Percentiles rank a stretch among this genome's conserved stretches.
phyloP scores from a whole-genome alignment of 148 eudicot genomes.

The Rhododendron ovatum region DNA sequence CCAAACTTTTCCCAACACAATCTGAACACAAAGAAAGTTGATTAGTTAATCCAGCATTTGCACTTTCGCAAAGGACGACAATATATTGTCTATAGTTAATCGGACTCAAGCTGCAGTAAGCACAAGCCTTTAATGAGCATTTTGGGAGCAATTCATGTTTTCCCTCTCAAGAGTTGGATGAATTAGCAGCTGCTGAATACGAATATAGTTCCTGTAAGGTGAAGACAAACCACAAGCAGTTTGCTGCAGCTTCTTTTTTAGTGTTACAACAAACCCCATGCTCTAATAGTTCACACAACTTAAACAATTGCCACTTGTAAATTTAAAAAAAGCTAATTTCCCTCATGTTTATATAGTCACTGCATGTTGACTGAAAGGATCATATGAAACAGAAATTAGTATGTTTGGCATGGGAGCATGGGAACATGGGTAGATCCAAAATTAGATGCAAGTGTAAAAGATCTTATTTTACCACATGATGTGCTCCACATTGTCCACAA shows the following conservation, averaged over 20 bases:
- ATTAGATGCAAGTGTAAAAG: neutral
- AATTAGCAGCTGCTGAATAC: neutral
- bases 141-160: neutral
- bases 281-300: neutral
- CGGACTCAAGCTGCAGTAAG: neutral
- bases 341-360: neutral
- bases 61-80: neutral
- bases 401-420: neutral
- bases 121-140: neutral
- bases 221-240: neutral
- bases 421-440: neutral
- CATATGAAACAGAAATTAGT: neutral
- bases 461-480: neutral
- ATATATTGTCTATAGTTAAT: neutral
- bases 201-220: neutral
- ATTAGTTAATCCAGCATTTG: neutral
- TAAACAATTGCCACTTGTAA: neutral
- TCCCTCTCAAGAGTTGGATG: neutral
- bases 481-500: neutral
- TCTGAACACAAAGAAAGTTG: conserved; percentile 35
- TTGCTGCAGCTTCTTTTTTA: neutral
- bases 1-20: conserved; percentile 91
- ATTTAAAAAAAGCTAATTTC: neutral
- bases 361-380: conserved; percentile 1
- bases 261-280: neutral